Percentiles rank a stretch among this genome's conserved stretches.
Conservation (phyloP, 2,329 filamentous ascomycete species). For the Calonectria henricotiae region DNA sequence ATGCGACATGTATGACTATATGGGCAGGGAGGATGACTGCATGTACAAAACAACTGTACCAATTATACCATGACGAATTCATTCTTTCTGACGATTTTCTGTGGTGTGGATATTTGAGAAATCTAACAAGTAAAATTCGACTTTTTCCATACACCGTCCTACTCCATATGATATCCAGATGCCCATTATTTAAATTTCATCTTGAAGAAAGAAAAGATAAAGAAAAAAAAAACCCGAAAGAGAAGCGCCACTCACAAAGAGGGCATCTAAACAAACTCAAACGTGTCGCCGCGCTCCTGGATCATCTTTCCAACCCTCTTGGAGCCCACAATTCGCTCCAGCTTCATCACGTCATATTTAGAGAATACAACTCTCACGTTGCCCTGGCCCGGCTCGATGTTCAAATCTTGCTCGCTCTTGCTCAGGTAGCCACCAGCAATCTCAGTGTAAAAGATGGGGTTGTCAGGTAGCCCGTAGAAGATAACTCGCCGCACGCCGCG, state of each 20-base stretch:
- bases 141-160: slow-evolving; percentile 42
- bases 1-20: slow-evolving; percentile 48
- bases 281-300: slow-evolving; percentile 87
- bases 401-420: slow-evolving; percentile 72
- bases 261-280: slow-evolving; percentile 85
- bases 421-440: slow-evolving; percentile 79
- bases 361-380: slow-evolving; percentile 81
- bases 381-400: slow-evolving; percentile 73
- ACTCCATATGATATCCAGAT: slow-evolving; percentile 35
- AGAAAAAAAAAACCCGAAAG: too few species aligned
- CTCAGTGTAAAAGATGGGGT: slow-evolving; percentile 86
- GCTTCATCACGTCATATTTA: slow-evolving; percentile 89
- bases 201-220: neutral
- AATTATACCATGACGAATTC: slow-evolving; percentile 50
- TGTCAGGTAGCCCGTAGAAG: slow-evolving; percentile 93
- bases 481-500: slow-evolving; percentile 87
- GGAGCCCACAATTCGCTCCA: slow-evolving; percentile 90
- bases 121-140: slow-evolving; percentile 25
- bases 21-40: slow-evolving; percentile 37
- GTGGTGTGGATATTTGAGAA: slow-evolving; percentile 13
- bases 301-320: slow-evolving; percentile 89
- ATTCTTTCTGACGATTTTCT: slow-evolving; percentile 40
- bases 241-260: neutral
- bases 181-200: slow-evolving; percentile 16
- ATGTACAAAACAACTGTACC: slow-evolving; percentile 55